phyloP scores from a whole-genome alignment of 345 rosid species.

The Firmiana major region DNA sequence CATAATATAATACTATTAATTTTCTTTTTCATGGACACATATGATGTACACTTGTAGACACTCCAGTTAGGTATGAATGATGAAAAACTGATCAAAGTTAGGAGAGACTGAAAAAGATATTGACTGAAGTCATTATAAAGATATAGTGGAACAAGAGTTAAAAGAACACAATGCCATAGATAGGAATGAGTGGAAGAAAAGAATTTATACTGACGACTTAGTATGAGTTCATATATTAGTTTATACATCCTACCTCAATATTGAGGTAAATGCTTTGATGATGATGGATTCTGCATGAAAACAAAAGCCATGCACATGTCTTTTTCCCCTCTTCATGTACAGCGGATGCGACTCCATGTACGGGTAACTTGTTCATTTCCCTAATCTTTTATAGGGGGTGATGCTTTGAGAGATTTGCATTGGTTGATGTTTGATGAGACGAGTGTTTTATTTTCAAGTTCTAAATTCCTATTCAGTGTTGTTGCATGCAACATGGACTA shows the following conservation, averaged over 20 bases:
- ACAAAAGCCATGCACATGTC: not conserved
- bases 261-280: too few species aligned
- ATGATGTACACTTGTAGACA: too few species aligned
- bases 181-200: too few species aligned
- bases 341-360: not conserved
- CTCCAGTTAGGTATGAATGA: too few species aligned
- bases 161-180: too few species aligned
- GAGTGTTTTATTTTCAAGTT: not conserved
- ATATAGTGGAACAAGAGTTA: too few species aligned
- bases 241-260: too few species aligned
- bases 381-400: not conserved
- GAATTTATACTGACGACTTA: too few species aligned
- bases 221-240: too few species aligned
- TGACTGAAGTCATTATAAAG: too few species aligned
- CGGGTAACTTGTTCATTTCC: not conserved
- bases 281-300: not conserved
- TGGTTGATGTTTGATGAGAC: not conserved
- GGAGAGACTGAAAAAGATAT: too few species aligned
- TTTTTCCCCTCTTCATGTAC: not conserved
- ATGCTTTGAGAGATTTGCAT: not conserved
- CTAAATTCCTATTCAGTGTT: not conserved
- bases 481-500: not conserved
- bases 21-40: not conserved
- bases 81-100: too few species aligned
- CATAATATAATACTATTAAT: not conserved